Conservation (phyloP, 768 basidiomycete species). For the Phlegmacium glaucopus region DNA sequence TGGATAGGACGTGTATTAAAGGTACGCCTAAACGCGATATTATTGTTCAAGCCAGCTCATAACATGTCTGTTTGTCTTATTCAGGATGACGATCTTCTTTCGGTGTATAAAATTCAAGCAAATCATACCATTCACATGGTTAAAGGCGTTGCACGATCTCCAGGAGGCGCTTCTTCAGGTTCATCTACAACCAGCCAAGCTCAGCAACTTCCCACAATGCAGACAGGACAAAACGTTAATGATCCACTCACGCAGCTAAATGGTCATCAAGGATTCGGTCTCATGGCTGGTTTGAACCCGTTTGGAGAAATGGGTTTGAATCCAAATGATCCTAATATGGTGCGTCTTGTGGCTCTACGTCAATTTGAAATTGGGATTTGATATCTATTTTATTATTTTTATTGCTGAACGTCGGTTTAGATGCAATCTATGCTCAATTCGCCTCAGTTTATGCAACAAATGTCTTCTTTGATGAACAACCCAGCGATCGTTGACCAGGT, state of each 20-base stretch:
- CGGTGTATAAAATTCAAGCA: slow-evolving; percentile 87
- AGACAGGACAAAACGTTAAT: slow-evolving; percentile 84
- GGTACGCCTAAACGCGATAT: slow-evolving; percentile 30
- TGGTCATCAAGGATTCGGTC: slow-evolving; percentile 70
- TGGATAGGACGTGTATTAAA: slow-evolving; percentile 67
- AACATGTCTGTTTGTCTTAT: neutral
- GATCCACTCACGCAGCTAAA: slow-evolving; percentile 87
- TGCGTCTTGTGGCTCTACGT: slow-evolving; percentile 29
- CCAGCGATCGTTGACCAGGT: slow-evolving; percentile 88
- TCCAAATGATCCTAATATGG: slow-evolving; percentile 92
- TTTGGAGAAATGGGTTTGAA: slow-evolving; percentile 92
- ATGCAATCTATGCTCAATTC: slow-evolving; percentile 84
- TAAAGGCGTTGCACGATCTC: slow-evolving; percentile 68
- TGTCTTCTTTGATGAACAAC: slow-evolving; percentile 83
- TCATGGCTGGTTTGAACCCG: slow-evolving; percentile 86
- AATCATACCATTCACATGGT: slow-evolving; percentile 93
- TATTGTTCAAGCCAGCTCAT: slow-evolving; percentile 1
- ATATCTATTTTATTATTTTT: too few relatives aligned
- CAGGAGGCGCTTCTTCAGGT: slow-evolving; percentile 27
- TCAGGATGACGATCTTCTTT: slow-evolving; percentile 79
- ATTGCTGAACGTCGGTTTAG: slow-evolving; percentile 29
- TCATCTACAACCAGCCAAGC: slow-evolving; percentile 40
- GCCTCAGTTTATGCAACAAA: slow-evolving; percentile 83
- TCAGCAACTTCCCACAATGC: slow-evolving; percentile 80
- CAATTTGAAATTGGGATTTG: too few relatives aligned